These are phyloP conservation scores for Rhododendron ovatum DNA, from an alignment of 148 eudicot species.

Conservation along the genomic window DNA sequence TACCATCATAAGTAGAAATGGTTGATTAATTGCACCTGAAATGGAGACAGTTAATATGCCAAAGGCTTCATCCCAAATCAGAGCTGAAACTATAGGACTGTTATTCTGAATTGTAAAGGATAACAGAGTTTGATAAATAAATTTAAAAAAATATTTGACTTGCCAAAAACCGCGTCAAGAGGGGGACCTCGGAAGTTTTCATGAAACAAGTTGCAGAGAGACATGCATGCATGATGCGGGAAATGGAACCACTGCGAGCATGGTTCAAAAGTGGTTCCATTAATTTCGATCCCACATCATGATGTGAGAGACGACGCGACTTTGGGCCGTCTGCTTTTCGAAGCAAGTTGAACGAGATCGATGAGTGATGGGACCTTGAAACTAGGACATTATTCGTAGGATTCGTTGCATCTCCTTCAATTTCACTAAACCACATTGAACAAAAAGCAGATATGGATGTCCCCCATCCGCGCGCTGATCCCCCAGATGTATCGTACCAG, in stretches of 20 bases:
- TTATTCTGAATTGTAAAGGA: not conserved
- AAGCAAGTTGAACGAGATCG: not conserved
- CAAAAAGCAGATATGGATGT: too few relatives aligned
- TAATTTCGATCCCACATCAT: too few relatives aligned
- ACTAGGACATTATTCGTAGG: too few relatives aligned
- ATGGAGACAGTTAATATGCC: slow-evolving; percentile 84
- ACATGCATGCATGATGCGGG: not conserved
- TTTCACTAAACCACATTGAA: too few relatives aligned
- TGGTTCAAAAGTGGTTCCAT: too few relatives aligned
- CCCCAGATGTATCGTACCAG: too few relatives aligned
- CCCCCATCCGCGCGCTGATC: too few relatives aligned
- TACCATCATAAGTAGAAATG: slow-evolving; percentile 50
- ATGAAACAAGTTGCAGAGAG: slow-evolving; percentile 6
- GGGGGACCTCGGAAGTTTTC: not conserved
- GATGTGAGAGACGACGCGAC: too few relatives aligned
- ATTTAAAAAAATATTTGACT: too few relatives aligned
- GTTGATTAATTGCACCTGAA: slow-evolving; percentile 57
- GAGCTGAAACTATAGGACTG: slow-evolving; percentile 28
- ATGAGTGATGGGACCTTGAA: too few relatives aligned
- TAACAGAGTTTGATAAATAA: slow-evolving; percentile 5
- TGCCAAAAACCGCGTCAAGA: not conserved
- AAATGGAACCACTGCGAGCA: too few relatives aligned
- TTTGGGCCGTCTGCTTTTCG: not conserved
- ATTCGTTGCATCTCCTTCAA: too few relatives aligned
- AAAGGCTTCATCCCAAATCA: slow-evolving; percentile 68